phyloP scores from a whole-genome alignment of 805 yeast genomes.

The Debaryomyces prosopidis region DNA sequence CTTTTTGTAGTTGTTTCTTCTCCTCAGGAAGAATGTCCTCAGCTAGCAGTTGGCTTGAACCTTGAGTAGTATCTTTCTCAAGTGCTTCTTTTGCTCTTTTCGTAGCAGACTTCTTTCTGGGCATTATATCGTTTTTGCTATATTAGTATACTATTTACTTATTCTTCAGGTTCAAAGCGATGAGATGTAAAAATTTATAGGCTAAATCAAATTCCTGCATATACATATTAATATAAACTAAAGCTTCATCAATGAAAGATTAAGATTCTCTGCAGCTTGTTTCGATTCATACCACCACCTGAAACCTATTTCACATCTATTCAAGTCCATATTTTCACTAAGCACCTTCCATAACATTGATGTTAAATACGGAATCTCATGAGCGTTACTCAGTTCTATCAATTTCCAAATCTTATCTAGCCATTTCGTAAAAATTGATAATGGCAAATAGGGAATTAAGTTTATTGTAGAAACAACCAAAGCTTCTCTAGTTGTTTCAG shows the following conservation, averaged over 20 bases:
- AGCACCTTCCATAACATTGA: slow-evolving; percentile 52
- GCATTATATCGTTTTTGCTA: slow-evolving; percentile 45
- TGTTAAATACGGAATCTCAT: slow-evolving; percentile 41
- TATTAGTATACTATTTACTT: too few relatives aligned
- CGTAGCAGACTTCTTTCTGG: slow-evolving; percentile 85
- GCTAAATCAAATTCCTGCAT: neutral
- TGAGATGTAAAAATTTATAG: neutral
- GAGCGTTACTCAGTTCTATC: slow-evolving; percentile 27
- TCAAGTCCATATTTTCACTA: slow-evolving; percentile 58
- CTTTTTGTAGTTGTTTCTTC: slow-evolving; percentile 18
- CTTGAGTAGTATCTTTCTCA: slow-evolving; percentile 6
- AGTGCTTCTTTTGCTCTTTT: slow-evolving; percentile 58
- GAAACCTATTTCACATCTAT: slow-evolving; percentile 54
- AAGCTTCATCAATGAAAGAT: too few relatives aligned
- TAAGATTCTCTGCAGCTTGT: neutral
- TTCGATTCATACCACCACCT: slow-evolving; percentile 61
- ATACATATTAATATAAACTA: neutral
- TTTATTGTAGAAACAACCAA: slow-evolving; percentile 47
- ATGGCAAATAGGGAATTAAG: slow-evolving; percentile 53
- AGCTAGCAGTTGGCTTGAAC: slow-evolving; percentile 1
- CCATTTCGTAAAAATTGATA: slow-evolving; percentile 45
- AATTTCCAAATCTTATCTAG: slow-evolving; percentile 43
- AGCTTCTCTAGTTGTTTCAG: slow-evolving; percentile 50
- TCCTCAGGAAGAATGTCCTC: slow-evolving; percentile 22
- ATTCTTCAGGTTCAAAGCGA: neutral